Evolutionary conservation across 768 basidiomycete species (phyloP).

Genomic region (Rhizopogon vesiculosus): DNA sequence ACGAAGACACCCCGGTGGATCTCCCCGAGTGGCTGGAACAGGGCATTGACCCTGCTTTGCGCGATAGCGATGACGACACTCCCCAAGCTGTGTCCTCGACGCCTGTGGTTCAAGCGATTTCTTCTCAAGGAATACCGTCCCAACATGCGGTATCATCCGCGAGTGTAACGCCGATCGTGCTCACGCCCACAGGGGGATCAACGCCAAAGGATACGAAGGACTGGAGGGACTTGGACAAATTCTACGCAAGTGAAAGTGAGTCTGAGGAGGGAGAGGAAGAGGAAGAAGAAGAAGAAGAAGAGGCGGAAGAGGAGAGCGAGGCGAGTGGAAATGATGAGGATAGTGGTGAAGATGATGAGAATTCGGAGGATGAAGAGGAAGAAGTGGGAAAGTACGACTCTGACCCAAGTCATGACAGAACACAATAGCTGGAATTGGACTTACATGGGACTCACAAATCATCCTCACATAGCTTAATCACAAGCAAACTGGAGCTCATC

Average conservation of each 20-base stretch:
- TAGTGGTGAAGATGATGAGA: conserved; percentile 26
- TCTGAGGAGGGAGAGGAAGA: conserved; percentile 29
- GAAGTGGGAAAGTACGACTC: not conserved
- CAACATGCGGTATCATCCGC: conserved; percentile 25
- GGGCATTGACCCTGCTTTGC: conserved; percentile 73
- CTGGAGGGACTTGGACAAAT: conserved; percentile 65
- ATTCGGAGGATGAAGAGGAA: conserved; percentile 21
- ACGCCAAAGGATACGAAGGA: conserved; percentile 42
- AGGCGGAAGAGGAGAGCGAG: conserved; percentile 14
- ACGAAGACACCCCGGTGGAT: conserved; percentile 18
- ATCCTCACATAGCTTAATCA: too few relatives aligned
- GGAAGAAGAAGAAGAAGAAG: conserved; percentile 17
- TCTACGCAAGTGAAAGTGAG: conserved; percentile 51
- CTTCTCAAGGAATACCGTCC: conserved; percentile 27
- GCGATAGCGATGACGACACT: conserved; percentile 61
- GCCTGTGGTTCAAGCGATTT: conserved; percentile 29
- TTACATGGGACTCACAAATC: not conserved
- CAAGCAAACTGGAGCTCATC: not conserved
- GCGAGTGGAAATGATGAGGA: conserved; percentile 15
- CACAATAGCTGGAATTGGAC: not conserved
- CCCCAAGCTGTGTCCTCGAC: conserved; percentile 4
- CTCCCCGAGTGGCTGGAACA: conserved; percentile 88
- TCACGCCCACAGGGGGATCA: conserved; percentile 50
- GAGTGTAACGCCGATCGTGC: conserved; percentile 41
- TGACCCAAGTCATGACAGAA: not conserved